A percentile compares a stretch with the other conserved stretches of the same genome.
These are phyloP conservation scores for Phytophthora quininea DNA, from an alignment of 352 stramenopile species.

Conservation along the genomic window DNA sequence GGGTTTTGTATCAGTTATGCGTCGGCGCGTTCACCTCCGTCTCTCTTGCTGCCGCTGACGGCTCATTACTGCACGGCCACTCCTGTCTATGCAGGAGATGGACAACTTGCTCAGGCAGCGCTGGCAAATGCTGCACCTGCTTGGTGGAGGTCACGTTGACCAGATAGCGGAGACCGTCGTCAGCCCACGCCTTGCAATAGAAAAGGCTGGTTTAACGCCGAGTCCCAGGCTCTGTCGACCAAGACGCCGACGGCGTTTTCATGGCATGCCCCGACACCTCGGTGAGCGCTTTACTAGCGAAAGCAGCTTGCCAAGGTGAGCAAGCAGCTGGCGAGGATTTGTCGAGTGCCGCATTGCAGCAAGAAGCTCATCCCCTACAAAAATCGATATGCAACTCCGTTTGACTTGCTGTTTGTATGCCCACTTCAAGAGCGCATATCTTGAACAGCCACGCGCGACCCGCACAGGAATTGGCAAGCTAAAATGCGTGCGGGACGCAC, in stretches of 20 bases:
- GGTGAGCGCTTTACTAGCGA: neutral
- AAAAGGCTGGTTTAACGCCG: neutral
- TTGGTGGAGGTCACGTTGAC: too few species aligned
- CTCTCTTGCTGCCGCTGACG: neutral
- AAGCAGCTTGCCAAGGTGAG: neutral
- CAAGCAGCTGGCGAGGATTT: neutral
- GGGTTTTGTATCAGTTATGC: neutral
- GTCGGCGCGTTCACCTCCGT: neutral
- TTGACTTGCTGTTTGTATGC: slow-evolving; percentile 2
- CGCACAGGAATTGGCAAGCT: neutral
- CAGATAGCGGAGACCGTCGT: too few species aligned
- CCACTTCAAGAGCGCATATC: neutral
- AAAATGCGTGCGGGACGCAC: neutral
- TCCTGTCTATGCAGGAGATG: slow-evolving; percentile 2
- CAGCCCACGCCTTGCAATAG: neutral
- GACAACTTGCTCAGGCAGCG: neutral
- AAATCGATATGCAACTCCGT: neutral
- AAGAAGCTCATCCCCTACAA: neutral
- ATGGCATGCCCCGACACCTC: neutral
- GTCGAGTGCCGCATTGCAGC: neutral
- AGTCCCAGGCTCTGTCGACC: too few species aligned
- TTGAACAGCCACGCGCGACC: neutral
- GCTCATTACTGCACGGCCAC: neutral
- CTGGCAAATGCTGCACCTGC: too few species aligned
- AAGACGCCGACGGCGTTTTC: neutral